Evolutionary conservation across 2,329 filamentous ascomycete genomes (phyloP).

Genomic region (Paecilomyces sp.): DNA sequence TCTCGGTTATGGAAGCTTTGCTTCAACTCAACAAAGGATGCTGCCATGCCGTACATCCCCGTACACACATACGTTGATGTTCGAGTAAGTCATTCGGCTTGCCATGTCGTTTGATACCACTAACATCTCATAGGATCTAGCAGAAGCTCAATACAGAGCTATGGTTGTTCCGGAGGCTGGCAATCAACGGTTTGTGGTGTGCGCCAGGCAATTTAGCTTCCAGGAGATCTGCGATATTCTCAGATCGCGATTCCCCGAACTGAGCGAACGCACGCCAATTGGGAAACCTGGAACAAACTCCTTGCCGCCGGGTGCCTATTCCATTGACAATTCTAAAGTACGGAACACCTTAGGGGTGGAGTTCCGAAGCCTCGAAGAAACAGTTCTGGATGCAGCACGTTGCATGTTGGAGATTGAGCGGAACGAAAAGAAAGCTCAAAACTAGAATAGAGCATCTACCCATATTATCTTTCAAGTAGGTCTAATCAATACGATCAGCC

Average conservation of each 20-base stretch:
- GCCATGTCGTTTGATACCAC: background rate
- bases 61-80: background rate
- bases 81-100: background rate
- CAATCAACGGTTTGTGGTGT: background rate
- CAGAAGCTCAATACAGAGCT: background rate
- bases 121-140: background rate
- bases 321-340: background rate
- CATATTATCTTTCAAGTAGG: background rate
- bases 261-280: background rate
- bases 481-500: background rate
- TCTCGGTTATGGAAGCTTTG: slow-evolving; percentile 33
- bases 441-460: background rate
- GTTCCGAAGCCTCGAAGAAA: background rate
- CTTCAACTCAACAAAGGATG: background rate
- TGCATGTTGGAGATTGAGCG: background rate
- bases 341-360: background rate
- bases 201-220: background rate
- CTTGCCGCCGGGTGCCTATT: background rate
- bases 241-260: background rate
- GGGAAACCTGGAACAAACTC: background rate
- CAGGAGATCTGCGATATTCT: background rate
- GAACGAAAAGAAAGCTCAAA: background rate
- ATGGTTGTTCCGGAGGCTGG: background rate
- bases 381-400: background rate
- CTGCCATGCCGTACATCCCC: background rate